These are phyloP conservation scores for Quercus lobata DNA, from an alignment of 331 rosid species.

Conservation along the genomic window DNA sequence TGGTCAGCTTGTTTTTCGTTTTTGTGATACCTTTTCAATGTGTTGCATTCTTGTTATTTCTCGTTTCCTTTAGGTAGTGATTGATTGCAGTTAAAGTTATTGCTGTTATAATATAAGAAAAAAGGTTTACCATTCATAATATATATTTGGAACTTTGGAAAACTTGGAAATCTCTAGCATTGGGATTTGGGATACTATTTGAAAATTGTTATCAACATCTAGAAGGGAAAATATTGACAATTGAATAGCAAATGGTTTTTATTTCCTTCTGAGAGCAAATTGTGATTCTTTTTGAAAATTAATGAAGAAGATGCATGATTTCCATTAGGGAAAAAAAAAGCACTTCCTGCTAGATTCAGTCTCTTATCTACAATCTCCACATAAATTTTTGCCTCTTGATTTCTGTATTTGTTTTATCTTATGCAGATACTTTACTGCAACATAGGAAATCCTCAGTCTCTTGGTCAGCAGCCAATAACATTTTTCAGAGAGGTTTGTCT, in stretches of 20 bases:
- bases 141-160: not conserved
- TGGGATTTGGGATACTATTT: not conserved
- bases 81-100: not conserved
- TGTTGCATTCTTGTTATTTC: not conserved
- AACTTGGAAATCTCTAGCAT: not conserved
- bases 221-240: not conserved
- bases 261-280: not conserved
- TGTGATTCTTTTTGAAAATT: not conserved
- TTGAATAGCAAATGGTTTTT: not conserved
- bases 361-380: not conserved
- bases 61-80: not conserved
- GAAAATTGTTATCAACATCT: not conserved
- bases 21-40: not conserved
- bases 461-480: slow-evolving; percentile 87
- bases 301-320: not conserved
- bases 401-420: slow-evolving; percentile 21
- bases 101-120: not conserved
- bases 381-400: not conserved
- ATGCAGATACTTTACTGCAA: slow-evolving; percentile 90
- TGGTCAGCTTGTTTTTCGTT: not conserved
- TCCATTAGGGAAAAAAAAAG: not conserved
- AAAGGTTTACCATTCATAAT: not conserved
- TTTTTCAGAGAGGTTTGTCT: slow-evolving; percentile 92
- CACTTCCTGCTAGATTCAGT: not conserved
- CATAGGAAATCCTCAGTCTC: slow-evolving; percentile 99